These are phyloP conservation scores for Gossypium gossypioides DNA, from an alignment of 441 rosid species.

Conservation along the genomic window DNA sequence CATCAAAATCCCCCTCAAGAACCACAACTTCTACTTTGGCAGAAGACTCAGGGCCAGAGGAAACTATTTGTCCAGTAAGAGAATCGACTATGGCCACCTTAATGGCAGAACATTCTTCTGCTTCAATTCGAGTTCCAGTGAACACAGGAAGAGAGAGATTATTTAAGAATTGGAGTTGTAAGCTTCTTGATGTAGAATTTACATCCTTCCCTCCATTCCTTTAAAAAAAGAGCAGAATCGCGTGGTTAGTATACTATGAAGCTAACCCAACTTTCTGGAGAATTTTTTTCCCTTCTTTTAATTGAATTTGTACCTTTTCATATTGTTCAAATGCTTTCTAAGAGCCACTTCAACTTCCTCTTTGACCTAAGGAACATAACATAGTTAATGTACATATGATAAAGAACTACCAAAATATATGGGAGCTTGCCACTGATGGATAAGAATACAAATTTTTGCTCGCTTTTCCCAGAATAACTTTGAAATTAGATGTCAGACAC, in stretches of 20 bases:
- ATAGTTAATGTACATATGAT: neutral
- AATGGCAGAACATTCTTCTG: constrained; percentile 50
- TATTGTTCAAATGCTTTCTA: constrained; percentile 51
- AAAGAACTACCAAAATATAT: neutral
- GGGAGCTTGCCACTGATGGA: neutral
- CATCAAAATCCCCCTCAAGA: constrained; percentile 84
- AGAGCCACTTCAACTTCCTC: constrained; percentile 93
- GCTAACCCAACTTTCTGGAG: neutral
- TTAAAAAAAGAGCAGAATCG: constrained; percentile 16
- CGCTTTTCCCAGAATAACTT: neutral
- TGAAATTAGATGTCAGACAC: neutral
- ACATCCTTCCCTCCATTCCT: constrained; percentile 63
- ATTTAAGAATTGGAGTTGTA: constrained; percentile 59
- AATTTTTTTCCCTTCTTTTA: neutral
- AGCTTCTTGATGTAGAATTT: constrained; percentile 44
- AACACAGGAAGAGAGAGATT: constrained; percentile 72
- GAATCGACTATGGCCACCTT: constrained; percentile 62
- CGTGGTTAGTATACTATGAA: neutral
- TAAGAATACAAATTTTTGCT: neutral
- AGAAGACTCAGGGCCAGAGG: constrained; percentile 58
- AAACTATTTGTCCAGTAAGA: constrained; percentile 44
- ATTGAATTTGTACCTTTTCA: constrained; percentile 46
- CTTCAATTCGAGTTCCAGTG: constrained; percentile 85
- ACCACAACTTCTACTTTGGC: constrained; percentile 80
- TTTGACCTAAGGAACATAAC: constrained; percentile 50